Conservation (phyloP, 352 stramenopile species). For the Pythium aristosporum region DNA sequence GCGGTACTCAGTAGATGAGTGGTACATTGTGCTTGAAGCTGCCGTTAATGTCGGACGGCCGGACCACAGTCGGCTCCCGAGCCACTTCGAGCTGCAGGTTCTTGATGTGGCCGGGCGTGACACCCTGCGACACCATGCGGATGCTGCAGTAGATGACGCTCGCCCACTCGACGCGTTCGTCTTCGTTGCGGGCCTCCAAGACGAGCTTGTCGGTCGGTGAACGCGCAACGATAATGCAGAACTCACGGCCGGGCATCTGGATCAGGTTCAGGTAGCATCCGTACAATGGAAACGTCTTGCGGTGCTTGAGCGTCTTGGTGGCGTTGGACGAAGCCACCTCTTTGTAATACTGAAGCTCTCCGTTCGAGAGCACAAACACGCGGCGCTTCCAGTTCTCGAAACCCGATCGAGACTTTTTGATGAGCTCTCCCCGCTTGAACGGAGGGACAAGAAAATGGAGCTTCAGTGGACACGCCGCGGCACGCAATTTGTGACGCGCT, state of each 20-base stretch:
- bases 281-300: constrained; percentile 82
- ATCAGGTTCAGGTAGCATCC: constrained; percentile 85
- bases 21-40: constrained; percentile 20
- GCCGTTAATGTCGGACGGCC: constrained; percentile 14
- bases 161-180: constrained; percentile 87
- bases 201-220: constrained; percentile 87
- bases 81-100: constrained; percentile 65
- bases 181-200: constrained; percentile 57
- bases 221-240: constrained; percentile 81
- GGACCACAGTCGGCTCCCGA: constrained; percentile 10
- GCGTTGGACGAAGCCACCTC: constrained; percentile 42
- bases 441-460: constrained; percentile 81
- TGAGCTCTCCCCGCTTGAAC: constrained; percentile 76
- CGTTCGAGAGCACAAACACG: constrained; percentile 76
- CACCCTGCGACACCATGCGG: constrained; percentile 82
- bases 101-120: constrained; percentile 80
- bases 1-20: background rate
- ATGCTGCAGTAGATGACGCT: constrained; percentile 88
- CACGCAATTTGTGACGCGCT: constrained; percentile 48
- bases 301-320: constrained; percentile 62
- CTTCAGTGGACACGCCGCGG: constrained; percentile 56
- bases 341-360: constrained; percentile 85
- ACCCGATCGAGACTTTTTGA: constrained; percentile 84
- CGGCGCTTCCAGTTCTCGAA: constrained; percentile 89
- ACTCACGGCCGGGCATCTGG: constrained; percentile 62